Evolutionary conservation across 192 early-diverging fungal genomes (phyloP), one percentile per base, ranked within the genome.

Genomic region (Diversispora eburnea): DNA sequence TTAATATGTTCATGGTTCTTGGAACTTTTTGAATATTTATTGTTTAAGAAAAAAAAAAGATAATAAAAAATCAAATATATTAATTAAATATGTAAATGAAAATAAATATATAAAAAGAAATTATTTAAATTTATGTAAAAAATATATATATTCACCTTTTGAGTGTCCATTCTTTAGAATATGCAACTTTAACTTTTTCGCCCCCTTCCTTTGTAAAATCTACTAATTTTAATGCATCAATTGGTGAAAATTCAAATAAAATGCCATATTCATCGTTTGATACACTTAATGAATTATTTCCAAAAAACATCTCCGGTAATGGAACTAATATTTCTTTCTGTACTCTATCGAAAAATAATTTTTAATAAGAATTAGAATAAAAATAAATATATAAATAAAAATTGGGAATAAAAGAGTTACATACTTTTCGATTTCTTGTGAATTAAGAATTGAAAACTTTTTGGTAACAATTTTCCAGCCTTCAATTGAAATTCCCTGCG

Each of bases 231-330:
- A 98, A 79, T 5, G 94, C 95, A 70, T 93, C 91, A 47, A 89
- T 75, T 0, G 96, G 91, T 12, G 77, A 80, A 65, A 92, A 91
- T 42, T 76, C 78, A 19, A 92, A 73, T 20, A 80, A 72, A 56
- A 88, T 73, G 25, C 84, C 88, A 13, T 83, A 80, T 3, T 77
- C 75, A 73, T 77, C 75, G 72, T 94, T 88, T 42, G 77, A 57
- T 48, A 93, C 70, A 5, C 73, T 78, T 33, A 98, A 81, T 72
- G 82, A 83, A 82, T 94, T 96, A 84, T 91, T 88, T 58, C 95
- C 95, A 88, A 97, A 98, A 45, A 96, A 91, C 96, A 98, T 98
- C 82, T 98, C 96, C 42, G 96, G 96, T 15, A 91, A 85, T 46
- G 91, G 92, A 58, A 96, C 86, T 6, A 84, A 84, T 61, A 90